Conservation (phyloP, 2,329 filamentous ascomycete species). For the Clathrospora elynae region DNA sequence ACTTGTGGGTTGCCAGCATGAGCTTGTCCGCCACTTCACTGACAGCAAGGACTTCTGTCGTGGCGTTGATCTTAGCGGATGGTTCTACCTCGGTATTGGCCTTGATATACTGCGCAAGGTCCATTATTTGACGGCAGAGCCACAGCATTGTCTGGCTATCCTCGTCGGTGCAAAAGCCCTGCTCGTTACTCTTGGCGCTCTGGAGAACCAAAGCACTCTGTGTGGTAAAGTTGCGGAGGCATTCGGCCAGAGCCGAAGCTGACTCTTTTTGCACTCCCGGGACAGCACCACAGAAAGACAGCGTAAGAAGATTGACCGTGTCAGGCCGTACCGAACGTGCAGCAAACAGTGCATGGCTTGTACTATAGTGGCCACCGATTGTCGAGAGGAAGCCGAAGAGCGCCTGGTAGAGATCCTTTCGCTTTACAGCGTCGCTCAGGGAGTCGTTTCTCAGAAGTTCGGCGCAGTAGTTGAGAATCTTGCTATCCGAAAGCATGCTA, state of each 20-base stretch:
- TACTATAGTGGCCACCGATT: constrained; percentile 40
- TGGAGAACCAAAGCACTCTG: constrained; percentile 31
- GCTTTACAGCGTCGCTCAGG: constrained; percentile 45
- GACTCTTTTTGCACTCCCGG: constrained; percentile 9
- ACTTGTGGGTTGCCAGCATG: constrained; percentile 42
- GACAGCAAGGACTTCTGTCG: constrained; percentile 22
- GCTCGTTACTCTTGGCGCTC: constrained; percentile 20
- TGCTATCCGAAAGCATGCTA: constrained; percentile 46
- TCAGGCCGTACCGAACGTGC: constrained; percentile 44
- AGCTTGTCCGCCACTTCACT: constrained; percentile 45
- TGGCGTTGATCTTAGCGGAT: not conserved
- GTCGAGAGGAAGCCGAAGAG: constrained; percentile 50
- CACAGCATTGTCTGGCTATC: constrained; percentile 39
- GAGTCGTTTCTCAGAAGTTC: constrained; percentile 52
- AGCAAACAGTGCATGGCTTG: constrained; percentile 37
- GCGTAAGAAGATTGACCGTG: constrained; percentile 44
- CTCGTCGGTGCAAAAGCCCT: constrained; percentile 27
- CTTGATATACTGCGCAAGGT: constrained; percentile 33
- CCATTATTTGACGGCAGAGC: constrained; percentile 42
- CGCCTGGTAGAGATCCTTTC: constrained; percentile 45
- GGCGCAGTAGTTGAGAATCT: constrained; percentile 46
- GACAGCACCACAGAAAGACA: constrained; percentile 35
- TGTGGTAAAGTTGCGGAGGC: constrained; percentile 33
- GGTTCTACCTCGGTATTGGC: not conserved
- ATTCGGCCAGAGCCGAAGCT: constrained; percentile 30